Conservation (phyloP, 2,329 filamentous ascomycete species). For the Pseudogymnoascus sp. region DNA sequence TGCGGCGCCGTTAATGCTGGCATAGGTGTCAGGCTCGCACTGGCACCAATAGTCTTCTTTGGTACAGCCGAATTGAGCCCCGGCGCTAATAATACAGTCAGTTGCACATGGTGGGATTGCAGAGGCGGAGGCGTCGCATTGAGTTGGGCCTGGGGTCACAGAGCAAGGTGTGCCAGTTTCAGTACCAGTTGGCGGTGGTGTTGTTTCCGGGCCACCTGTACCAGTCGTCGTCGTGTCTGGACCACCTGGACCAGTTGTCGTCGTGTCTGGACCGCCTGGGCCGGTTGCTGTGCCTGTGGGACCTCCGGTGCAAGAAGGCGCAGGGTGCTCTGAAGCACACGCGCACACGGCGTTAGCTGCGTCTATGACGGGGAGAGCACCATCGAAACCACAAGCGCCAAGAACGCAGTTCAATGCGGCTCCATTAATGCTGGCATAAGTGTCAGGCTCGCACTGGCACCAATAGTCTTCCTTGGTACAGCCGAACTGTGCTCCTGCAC, state of each 20-base stretch:
- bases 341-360: neutral
- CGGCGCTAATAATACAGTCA: neutral
- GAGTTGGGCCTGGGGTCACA: neutral
- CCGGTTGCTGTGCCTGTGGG: neutral
- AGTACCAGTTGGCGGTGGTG: neutral
- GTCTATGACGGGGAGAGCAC: neutral
- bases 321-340: neutral
- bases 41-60: neutral
- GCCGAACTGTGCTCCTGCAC: neutral
- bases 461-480: neutral
- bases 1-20: neutral
- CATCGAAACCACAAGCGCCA: neutral
- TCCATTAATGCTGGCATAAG: neutral
- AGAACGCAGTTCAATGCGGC: constrained; percentile 1
- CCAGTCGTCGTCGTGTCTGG: neutral
- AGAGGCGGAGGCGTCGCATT: neutral
- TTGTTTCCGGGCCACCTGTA: neutral
- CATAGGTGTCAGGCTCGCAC: neutral
- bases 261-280: neutral
- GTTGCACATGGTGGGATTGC: neutral
- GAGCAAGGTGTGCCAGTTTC: neutral
- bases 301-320: neutral
- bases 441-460: neutral
- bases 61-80: neutral
- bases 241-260: neutral